Percentiles rank a stretch among this genome's conserved stretches.
Evolutionary conservation across 2,329 filamentous ascomycete species (phyloP).

Genomic region (Epichloe elymi): DNA sequence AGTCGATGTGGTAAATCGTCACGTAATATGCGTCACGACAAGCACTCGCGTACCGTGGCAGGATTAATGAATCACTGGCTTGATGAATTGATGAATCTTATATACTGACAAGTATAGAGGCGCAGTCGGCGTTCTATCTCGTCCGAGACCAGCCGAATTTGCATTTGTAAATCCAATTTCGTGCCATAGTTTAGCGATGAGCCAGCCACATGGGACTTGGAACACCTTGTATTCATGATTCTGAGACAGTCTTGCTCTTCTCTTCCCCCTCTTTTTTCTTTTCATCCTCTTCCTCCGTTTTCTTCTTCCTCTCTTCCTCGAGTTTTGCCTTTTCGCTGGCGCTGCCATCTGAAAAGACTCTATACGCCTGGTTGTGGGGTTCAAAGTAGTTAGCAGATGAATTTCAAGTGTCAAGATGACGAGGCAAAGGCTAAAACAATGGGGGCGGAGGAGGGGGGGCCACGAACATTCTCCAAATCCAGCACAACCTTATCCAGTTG

Average conservation of each 20-base stretch:
- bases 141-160: no score
- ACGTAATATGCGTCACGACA: no score
- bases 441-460: background rate
- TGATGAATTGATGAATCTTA: no score
- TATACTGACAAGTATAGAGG: no score
- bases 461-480: conserved; percentile 1
- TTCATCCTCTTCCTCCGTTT: background rate
- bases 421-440: background rate
- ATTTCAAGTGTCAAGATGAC: background rate
- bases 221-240: background rate
- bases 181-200: no score
- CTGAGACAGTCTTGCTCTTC: background rate
- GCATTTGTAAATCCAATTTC: no score
- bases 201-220: background rate
- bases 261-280: background rate
- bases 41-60: no score
- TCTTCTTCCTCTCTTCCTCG: background rate
- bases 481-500: background rate
- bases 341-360: background rate
- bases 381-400: background rate
- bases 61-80: no score
- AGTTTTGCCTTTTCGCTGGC: background rate
- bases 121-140: no score
- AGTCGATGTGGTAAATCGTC: no score
- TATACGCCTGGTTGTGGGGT: background rate